Base-by-base conservation (phyloP, 2,329 filamentous ascomycete species). In the Hymenoscyphus occultus region DNA sequence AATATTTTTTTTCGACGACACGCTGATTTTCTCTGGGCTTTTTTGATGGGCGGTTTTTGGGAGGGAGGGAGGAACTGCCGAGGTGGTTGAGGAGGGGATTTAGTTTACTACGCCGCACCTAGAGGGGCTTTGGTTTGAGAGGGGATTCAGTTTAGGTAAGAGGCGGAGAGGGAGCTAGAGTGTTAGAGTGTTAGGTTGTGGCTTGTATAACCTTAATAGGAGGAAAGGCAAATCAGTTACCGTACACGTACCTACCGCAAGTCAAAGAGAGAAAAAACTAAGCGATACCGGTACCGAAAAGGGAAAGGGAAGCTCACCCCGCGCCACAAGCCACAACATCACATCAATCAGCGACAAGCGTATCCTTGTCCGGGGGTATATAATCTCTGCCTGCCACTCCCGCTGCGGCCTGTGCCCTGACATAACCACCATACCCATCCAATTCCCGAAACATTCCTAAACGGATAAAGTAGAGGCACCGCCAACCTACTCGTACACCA, bases 341-440 rank as follows among this genome's bases (percentile, higher is more conserved):
- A 35, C 35, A 1, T 35, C 42, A n/a, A 22, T 1, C n/a, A 22
- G 22, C 22, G 22, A 22, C 22, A 22, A 22, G 22, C 22, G 22
- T 22, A 28, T 28, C 28, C 28, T 28, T 28, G 28, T 28, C 28
- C 28, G 28, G n/a, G 45, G 5, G 22, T 22, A 51, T 51, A 51
- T 51, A 51, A 22, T 10, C 5, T 35, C 6, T n/a, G 45, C 45
- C 45, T 22, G n/a, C n/a, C 45, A n/a, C n/a, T 28, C 28, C 45
- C n/a, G 45, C 45, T 51, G 45, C 45, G 45, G n/a, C 45, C 45
- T 51, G 45, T 22, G 45, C 45, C 45, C 45, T 51, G 45, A 51
- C 45, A 48, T 48, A 48, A 9, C 45, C 35, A 35, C 35, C 35
- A 35, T 10, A 35, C 9, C 35, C 35, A 35, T 35, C 35, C 35